Evolutionary conservation across 2,329 filamentous ascomycete species (phyloP).

Genomic region (Botrytis sinoallii): DNA sequence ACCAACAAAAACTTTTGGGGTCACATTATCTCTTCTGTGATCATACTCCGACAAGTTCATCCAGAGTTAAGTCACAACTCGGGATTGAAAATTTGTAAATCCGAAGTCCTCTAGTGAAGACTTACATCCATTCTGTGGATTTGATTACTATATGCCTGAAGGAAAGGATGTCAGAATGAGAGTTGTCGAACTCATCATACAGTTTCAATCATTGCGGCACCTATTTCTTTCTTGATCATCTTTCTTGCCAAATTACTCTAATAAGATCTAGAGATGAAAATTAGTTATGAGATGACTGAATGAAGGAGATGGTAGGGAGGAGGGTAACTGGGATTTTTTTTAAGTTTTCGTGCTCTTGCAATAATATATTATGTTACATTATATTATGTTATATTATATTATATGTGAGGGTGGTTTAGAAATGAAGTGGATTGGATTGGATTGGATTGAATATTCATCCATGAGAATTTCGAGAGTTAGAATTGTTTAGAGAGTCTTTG

Average conservation of each 20-base stretch:
- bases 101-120: background rate
- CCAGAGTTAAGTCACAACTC: background rate
- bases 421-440: background rate
- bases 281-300: background rate
- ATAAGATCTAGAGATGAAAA: background rate
- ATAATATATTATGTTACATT: background rate
- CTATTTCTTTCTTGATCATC: background rate
- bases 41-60: background rate
- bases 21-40: background rate
- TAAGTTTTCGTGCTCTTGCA: background rate
- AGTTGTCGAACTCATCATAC: background rate
- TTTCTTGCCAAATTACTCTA: background rate
- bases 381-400: background rate
- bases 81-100: background rate
- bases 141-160: background rate
- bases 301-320: background rate
- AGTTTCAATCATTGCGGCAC: background rate
- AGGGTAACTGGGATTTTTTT: background rate
- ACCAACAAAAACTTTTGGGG: background rate
- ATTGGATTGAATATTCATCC: no score
- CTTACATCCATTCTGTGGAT: background rate
- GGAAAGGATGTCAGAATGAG: background rate
- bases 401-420: background rate
- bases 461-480: background rate
- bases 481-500: background rate